A percentile compares a stretch with the other conserved stretches of the same genome.
phyloP scores from a whole-genome alignment of 2,329 filamentous ascomycete species.

The Cercospora canescens region DNA sequence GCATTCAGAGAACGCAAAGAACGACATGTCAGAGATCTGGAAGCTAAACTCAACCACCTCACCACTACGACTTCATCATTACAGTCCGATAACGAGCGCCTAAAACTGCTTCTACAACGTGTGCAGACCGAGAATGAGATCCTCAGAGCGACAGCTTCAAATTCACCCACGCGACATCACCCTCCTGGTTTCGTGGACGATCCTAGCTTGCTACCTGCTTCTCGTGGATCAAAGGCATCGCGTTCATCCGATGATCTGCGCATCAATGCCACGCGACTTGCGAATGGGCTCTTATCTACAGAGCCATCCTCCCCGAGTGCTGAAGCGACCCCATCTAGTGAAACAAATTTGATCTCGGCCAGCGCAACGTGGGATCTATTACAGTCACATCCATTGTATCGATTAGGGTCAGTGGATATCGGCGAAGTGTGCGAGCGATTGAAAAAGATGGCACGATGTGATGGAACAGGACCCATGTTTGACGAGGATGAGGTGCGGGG shows the following conservation, averaged over 20 bases:
- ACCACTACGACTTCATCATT: slow-evolving; percentile 73
- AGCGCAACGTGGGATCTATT: slow-evolving; percentile 89
- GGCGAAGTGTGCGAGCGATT: slow-evolving; percentile 76
- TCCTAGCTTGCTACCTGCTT: slow-evolving; percentile 26
- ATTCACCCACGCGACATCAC: slow-evolving; percentile 46
- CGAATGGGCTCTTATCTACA: slow-evolving; percentile 24
- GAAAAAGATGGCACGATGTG: slow-evolving; percentile 73
- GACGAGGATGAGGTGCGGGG: slow-evolving; percentile 70
- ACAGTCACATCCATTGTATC: slow-evolving; percentile 74
- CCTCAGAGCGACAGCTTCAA: slow-evolving; percentile 71
- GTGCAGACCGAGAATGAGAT: slow-evolving; percentile 91
- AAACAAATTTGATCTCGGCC: slow-evolving; percentile 63
- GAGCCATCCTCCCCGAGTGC: slow-evolving; percentile 18
- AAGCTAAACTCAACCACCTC: slow-evolving; percentile 76
- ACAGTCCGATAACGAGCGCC: slow-evolving; percentile 78
- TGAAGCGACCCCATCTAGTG: slow-evolving; percentile 40
- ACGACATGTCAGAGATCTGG: slow-evolving; percentile 88
- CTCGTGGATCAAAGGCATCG: slow-evolving; percentile 20
- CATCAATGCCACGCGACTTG: slow-evolving; percentile 20
- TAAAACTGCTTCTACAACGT: slow-evolving; percentile 81
- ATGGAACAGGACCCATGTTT: slow-evolving; percentile 85
- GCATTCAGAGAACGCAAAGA: slow-evolving; percentile 97
- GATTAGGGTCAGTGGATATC: slow-evolving; percentile 77
- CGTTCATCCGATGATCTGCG: slow-evolving; percentile 20
- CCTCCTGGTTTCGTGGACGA: slow-evolving; percentile 40